Evolutionary conservation across 2,329 filamentous ascomycete species (phyloP).

Genomic region (Neofusicoccum umdonicola): DNA sequence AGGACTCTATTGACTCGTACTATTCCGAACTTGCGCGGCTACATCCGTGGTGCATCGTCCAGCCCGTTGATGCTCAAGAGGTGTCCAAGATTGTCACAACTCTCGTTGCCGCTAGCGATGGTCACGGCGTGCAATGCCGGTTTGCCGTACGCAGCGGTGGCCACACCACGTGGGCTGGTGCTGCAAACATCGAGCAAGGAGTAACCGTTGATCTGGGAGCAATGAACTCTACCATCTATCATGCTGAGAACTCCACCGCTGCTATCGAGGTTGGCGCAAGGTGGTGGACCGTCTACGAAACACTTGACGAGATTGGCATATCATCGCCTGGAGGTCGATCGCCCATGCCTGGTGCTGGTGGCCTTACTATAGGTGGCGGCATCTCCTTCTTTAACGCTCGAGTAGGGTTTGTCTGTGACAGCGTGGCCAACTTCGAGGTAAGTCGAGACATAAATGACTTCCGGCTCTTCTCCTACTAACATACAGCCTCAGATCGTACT

Average conservation of each 20-base stretch:
- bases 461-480: neutral
- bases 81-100: neutral
- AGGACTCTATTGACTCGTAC: neutral
- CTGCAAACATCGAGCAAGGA: constrained; percentile 28
- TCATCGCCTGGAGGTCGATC: constrained; percentile 27
- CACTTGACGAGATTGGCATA: constrained; percentile 25
- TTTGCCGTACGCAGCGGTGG: constrained; percentile 20
- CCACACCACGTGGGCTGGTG: constrained; percentile 26
- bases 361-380: constrained; percentile 25
- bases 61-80: neutral
- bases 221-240: constrained; percentile 25
- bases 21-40: neutral
- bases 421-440: constrained; percentile 2
- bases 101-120: neutral
- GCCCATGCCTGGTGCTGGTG: constrained; percentile 25
- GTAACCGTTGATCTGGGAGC: constrained; percentile 29
- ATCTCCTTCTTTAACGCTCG: neutral
- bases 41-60: neutral
- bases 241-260: constrained; percentile 22
- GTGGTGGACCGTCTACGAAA: constrained; percentile 26
- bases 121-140: neutral
- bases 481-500: neutral
- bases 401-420: constrained; percentile 5
- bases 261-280: constrained; percentile 26
- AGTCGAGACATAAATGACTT: neutral